Percentiles rank a stretch among this genome's conserved stretches.
Evolutionary conservation across 1,284 basidiomycete genomes (phyloP).

Genomic region (Ceratobasidium sp.): DNA sequence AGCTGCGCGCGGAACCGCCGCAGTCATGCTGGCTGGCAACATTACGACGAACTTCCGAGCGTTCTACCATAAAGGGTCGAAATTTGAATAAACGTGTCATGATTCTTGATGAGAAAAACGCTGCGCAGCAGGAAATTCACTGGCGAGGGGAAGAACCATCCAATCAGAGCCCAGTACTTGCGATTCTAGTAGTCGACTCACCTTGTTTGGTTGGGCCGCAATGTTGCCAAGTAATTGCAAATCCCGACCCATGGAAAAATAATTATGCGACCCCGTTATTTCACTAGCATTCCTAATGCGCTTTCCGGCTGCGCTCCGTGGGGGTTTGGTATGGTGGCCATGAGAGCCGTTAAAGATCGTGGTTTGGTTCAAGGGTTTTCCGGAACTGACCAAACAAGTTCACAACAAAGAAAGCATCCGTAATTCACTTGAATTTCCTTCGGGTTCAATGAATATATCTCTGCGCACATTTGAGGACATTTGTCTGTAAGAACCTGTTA

Average conservation of each 20-base stretch:
- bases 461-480: too few species aligned
- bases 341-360: too few species aligned
- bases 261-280: background rate
- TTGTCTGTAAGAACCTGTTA: too few species aligned
- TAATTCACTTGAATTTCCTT: too few species aligned
- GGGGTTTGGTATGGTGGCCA: too few species aligned
- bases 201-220: background rate
- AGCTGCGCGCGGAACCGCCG: conserved; percentile 26
- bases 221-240: background rate
- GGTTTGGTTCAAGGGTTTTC: too few species aligned
- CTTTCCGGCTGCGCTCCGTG: too few species aligned
- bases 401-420: too few species aligned
- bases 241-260: background rate
- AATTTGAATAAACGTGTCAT: background rate
- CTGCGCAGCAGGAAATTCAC: background rate
- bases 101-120: background rate
- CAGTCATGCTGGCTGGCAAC: conserved; percentile 5
- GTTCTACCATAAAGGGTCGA: background rate
- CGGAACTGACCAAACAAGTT: too few species aligned
- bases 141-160: background rate
- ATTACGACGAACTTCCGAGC: conserved; percentile 1
- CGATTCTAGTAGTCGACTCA: background rate
- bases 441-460: too few species aligned
- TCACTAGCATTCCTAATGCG: too few species aligned
- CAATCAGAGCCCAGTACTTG: background rate